Percentiles rank a stretch among this genome's conserved stretches.
These are phyloP conservation scores for Aspergillus neoniger DNA, from an alignment of 2,329 filamentous ascomycete genomes.

Conservation along the genomic window DNA sequence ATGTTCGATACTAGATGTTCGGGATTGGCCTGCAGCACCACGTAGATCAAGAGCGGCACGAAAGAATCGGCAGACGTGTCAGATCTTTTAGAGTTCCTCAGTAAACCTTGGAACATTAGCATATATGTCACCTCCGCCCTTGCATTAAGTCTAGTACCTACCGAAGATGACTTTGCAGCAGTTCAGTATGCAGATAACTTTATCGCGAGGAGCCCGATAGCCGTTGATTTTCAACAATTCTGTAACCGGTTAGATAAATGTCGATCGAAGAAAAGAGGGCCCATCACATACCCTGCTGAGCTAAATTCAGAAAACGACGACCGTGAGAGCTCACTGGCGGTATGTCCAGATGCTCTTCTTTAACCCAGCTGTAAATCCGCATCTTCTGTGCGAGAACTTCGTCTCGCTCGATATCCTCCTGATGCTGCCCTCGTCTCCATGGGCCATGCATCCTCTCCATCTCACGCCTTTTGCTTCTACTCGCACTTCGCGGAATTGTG, in stretches of 20 bases:
- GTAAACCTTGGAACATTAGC: slow-evolving; percentile 56
- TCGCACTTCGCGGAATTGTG: slow-evolving; percentile 58
- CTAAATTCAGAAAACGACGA: slow-evolving; percentile 80
- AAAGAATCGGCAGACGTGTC: slow-evolving; percentile 97
- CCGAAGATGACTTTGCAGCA: slow-evolving; percentile 99
- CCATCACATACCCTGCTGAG: slow-evolving; percentile 70
- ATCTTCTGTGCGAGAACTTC: slow-evolving; percentile 97
- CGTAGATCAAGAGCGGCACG: slow-evolving; percentile 91
- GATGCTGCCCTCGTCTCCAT: slow-evolving; percentile 90
- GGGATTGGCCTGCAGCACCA: slow-evolving; percentile 90
- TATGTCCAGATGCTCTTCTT: slow-evolving; percentile 91
- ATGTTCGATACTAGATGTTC: slow-evolving; percentile 96
- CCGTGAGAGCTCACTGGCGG: slow-evolving; percentile 81
- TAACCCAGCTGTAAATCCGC: slow-evolving; percentile 93
- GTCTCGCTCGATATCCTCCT: slow-evolving; percentile 95
- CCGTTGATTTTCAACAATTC: slow-evolving; percentile 95
- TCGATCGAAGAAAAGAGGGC: neutral
- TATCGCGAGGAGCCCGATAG: slow-evolving; percentile 94
- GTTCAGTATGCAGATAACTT: slow-evolving; percentile 97
- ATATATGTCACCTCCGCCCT: neutral
- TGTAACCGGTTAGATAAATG: slow-evolving; percentile 42
- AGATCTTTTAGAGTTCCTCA: slow-evolving; percentile 81
- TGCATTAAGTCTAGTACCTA: slow-evolving; percentile 43
- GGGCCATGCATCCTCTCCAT: slow-evolving; percentile 71
- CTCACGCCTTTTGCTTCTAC: slow-evolving; percentile 68